Evolutionary conservation across 169 alveolate genomes (phyloP), one percentile per base, ranked within the genome.

Genomic region (Theileria equi): DNA sequence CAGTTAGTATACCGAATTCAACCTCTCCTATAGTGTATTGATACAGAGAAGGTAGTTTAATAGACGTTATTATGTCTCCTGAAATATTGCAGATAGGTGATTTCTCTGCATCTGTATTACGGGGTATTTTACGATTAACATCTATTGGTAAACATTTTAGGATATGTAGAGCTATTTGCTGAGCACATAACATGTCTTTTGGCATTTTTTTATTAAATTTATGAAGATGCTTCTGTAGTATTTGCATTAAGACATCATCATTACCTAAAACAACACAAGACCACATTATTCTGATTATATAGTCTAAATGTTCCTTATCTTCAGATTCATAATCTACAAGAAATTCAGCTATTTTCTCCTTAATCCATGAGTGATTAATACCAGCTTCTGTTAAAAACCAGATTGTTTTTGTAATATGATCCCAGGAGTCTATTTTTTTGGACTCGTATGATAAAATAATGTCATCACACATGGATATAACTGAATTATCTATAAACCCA

Each of bases 151-250:
- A 55, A 25, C 81, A 57, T 10, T 38, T 17, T 16, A 77, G 53
- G 3, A 77, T 43, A 54, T 65, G 81, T 10, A 77, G 43, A 11
- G 86, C 74, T 1, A 60, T 38, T 38, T 77, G 86, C 43, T 77
- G 86, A 16, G 81, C 80, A n/a, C 13, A 26, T 10, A 77, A 23
- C 57, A 77, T 68, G 43, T 77, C 86, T 25, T 49, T 29, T 0
- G 86, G 81, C 16, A 77, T 50, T 19, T 32, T 13, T 6, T 35
- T 58, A 11, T 41, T 50, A n/a, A 57, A 74, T 26, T 17, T 11
- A 3, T 58, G 50, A 21, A 74, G 43, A 52, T 40, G 45, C 1
- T 44, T 6, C 0, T 44, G 38, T 26, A 74, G 21, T 47, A 67
- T 38, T 21, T 21, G 36, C 73, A 74, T 43, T 6, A 74, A 48